Percentiles rank a stretch among this genome's conserved stretches.
Evolutionary conservation across 2,329 filamentous ascomycete species (phyloP).

Genomic region (Lachnellula subtilissima): DNA sequence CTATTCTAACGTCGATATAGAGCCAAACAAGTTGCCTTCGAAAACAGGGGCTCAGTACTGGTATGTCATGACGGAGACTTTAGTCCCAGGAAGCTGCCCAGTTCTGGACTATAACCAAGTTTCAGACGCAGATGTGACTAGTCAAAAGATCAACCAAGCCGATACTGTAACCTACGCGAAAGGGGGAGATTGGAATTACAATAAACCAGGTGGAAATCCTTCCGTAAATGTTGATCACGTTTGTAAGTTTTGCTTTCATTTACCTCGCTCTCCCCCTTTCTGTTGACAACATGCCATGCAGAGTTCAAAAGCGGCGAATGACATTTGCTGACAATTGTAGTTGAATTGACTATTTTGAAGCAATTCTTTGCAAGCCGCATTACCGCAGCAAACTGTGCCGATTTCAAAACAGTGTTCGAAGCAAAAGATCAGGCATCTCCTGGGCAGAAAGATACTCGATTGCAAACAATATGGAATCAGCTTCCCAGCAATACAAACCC

Average conservation of each 20-base stretch:
- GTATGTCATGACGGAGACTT: conserved; percentile 5
- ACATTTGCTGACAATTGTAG: neutral
- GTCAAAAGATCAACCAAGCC: neutral
- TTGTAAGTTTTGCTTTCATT: neutral
- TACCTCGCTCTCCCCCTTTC: neutral
- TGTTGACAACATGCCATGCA: neutral
- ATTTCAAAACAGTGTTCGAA: conserved; percentile 1
- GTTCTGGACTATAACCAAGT: conserved; percentile 2
- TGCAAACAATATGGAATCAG: conserved; percentile 2
- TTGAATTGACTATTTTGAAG: conserved; percentile 3
- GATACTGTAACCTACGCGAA: neutral
- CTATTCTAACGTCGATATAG: neutral
- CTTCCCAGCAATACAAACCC: conserved; percentile 1
- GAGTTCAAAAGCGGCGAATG: too few species aligned
- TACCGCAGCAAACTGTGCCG: neutral
- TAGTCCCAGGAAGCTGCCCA: neutral
- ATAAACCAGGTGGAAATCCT: neutral
- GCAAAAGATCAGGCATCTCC: neutral
- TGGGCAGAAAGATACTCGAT: neutral
- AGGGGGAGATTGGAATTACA: conserved; percentile 1
- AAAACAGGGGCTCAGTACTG: neutral
- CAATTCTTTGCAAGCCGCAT: conserved; percentile 1
- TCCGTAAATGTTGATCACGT: conserved; percentile 5
- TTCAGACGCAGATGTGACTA: neutral
- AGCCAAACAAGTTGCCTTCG: neutral